These are phyloP conservation scores for Gillenia trifoliata DNA, from an alignment of 306 rosid genomes.

Conservation along the genomic window DNA sequence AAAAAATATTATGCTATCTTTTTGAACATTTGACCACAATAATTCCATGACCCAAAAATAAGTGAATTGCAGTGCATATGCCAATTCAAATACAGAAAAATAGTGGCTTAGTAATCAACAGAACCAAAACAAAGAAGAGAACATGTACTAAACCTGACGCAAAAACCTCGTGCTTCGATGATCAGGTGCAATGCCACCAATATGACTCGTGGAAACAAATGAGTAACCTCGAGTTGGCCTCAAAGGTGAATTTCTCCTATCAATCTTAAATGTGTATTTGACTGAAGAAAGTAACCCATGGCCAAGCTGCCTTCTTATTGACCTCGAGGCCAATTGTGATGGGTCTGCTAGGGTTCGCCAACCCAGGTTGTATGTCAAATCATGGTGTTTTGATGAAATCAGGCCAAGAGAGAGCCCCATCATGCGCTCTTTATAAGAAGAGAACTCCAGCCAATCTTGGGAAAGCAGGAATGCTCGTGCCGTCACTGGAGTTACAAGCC, in stretches of 20 bases:
- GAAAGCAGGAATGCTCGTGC: slow-evolving; percentile 72
- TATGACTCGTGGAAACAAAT: slow-evolving; percentile 77
- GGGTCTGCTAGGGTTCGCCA: slow-evolving; percentile 94
- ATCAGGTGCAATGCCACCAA: slow-evolving; percentile 96
- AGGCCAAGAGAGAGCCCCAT: slow-evolving; percentile 79
- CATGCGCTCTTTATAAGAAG: slow-evolving; percentile 80
- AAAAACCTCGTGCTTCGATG: slow-evolving; percentile 69
- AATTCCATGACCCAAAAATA: neutral
- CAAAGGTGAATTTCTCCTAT: slow-evolving; percentile 71
- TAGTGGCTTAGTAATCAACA: neutral
- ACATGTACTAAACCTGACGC: slow-evolving; percentile 62
- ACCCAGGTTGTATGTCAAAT: slow-evolving; percentile 79
- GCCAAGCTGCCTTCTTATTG: slow-evolving; percentile 97
- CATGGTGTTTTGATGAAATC: slow-evolving; percentile 73
- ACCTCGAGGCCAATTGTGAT: slow-evolving; percentile 79
- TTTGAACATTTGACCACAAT: neutral
- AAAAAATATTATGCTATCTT: neutral
- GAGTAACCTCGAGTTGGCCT: slow-evolving; percentile 88
- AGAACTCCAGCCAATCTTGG: slow-evolving; percentile 92
- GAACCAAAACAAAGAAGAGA: slow-evolving; percentile 1
- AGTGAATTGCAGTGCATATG: neutral
- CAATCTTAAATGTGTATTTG: slow-evolving; percentile 76
- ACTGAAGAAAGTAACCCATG: slow-evolving; percentile 81
- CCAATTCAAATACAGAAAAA: neutral
- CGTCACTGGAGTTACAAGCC: slow-evolving; percentile 56